Percentiles rank a stretch among this genome's conserved stretches.
Conservation (phyloP, 2,329 filamentous ascomycete genomes). For the Calonectria hongkongensis region DNA sequence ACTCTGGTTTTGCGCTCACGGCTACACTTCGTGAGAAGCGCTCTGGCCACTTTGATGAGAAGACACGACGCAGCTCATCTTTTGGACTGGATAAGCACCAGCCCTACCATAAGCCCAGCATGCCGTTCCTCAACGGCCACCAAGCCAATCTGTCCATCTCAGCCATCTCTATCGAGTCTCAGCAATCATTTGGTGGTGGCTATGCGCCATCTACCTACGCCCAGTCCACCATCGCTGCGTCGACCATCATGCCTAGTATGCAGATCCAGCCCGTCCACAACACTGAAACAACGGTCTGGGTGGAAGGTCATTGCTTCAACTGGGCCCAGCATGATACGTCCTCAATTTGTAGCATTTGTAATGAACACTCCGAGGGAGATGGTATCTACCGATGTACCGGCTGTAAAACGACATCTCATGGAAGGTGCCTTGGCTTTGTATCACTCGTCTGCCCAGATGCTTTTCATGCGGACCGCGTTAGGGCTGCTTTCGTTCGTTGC, state of each 20-base stretch:
- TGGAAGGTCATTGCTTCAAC: constrained; percentile 88
- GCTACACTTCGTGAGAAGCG: constrained; percentile 94
- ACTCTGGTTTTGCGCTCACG: constrained; percentile 92
- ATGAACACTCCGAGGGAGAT: constrained; percentile 82
- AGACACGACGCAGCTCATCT: constrained; percentile 92
- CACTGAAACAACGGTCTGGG: constrained; percentile 87
- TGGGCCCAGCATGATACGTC: constrained; percentile 76
- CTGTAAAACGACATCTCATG: constrained; percentile 75
- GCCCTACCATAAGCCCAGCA: constrained; percentile 80
- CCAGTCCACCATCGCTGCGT: constrained; percentile 89
- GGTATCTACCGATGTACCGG: constrained; percentile 84
- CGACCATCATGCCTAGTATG: constrained; percentile 91
- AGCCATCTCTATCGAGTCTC: constrained; percentile 76
- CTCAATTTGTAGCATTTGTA: constrained; percentile 82
- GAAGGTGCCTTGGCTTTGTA: constrained; percentile 76
- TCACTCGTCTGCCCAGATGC: constrained; percentile 79
- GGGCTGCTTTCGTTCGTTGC: constrained; percentile 79
- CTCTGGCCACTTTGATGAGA: constrained; percentile 89
- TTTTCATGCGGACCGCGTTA: constrained; percentile 77
- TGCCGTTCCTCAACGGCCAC: constrained; percentile 83
- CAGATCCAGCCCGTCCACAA: constrained; percentile 86
- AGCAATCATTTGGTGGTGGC: constrained; percentile 79
- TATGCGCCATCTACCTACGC: constrained; percentile 91
- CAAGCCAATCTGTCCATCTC: constrained; percentile 76
- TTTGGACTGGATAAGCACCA: constrained; percentile 86